Base-by-base conservation (phyloP, 2,329 filamentous ascomycete genomes). In the Septoria petroselini region DNA sequence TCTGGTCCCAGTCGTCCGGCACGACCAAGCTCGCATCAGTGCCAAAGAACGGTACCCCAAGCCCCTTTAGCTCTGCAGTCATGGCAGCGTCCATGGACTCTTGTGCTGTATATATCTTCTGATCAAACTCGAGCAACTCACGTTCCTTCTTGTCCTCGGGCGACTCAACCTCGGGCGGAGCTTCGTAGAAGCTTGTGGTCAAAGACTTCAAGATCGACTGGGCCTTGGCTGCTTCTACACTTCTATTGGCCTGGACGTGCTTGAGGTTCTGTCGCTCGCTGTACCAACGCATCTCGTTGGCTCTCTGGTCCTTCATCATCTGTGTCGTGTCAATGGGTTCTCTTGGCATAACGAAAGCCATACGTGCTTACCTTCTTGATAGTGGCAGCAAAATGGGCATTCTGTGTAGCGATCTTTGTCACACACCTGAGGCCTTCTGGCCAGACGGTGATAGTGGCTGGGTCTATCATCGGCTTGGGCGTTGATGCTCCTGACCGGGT, bases 41-140 rank as follows among this genome's bases (percentile, higher is more conserved):
- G 4, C 75, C 76, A 60, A 83, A 84, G 62, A 84, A 84, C 0
- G 81, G 81, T 29, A 84, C 75, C 7, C 77, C 80, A 25, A 85
- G 63, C 6, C 66, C 70, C 49, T 78, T 78, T 39, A 86, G 65
- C 55, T 81, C 79, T 1, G 67, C 65, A 5, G 71, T 73, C 66
- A 84, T 79, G 11, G 76, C 76, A n/a, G 73, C 71, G 0, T 77
- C 73, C 82, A 86, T 84, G 8, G 78, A 71, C 33, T 68, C 68
- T 42, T 78, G 76, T 2, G 81, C 82, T 47, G 71, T 74, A 58
- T 84, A 79, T 12, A 86, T 79, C 61, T 86, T 86, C 44, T 69
- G 67, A 56, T 85, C 81, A 61, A 82, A 85, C 15, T 71, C 71
- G 23, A 70, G 63, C 6, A 86, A 67, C 63, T 86, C 83, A 40